phyloP scores from a whole-genome alignment of 495 filamentous ascomycete genomes.

The Neurospora discreta region DNA sequence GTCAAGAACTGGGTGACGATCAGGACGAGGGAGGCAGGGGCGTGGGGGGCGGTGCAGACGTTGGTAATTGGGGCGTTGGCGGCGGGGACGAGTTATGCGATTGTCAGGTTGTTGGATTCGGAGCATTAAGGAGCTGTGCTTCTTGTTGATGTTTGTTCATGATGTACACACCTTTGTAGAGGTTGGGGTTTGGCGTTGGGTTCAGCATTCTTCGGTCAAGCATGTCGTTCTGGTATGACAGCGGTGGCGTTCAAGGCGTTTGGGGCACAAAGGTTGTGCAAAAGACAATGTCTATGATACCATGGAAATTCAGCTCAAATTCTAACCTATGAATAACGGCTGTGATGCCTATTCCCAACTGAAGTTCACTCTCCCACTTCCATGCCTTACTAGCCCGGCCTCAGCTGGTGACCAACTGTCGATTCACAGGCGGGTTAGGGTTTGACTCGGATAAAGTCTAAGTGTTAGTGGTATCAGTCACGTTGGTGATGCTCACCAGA shows the following conservation, averaged over 20 bases:
- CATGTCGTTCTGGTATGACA: neutral
- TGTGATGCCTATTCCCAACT: neutral
- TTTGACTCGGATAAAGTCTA: neutral
- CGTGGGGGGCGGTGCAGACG: slow-evolving; percentile 33
- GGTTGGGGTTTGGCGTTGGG: neutral
- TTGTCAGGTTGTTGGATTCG: slow-evolving; percentile 23
- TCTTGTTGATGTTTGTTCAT: neutral
- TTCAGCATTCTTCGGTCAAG: neutral
- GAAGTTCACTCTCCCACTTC: neutral
- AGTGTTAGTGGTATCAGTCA: neutral
- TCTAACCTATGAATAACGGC: neutral
- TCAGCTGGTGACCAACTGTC: neutral
- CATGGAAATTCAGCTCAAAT: neutral
- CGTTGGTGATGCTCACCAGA: neutral
- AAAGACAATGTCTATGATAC: neutral
- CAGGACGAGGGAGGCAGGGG: slow-evolving; percentile 23
- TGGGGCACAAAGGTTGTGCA: neutral
- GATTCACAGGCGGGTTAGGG: neutral
- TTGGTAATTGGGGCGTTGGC: slow-evolving; percentile 30
- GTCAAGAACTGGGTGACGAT: slow-evolving; percentile 36
- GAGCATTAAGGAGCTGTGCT: neutral
- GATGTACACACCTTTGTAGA: too few species aligned
- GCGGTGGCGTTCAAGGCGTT: neutral
- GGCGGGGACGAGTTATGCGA: slow-evolving; percentile 33
- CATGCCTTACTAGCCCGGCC: too few species aligned